A percentile compares a stretch with the other conserved stretches of the same genome.
Conservation (phyloP, 257 asterid species). For the Plantago elongata region DNA sequence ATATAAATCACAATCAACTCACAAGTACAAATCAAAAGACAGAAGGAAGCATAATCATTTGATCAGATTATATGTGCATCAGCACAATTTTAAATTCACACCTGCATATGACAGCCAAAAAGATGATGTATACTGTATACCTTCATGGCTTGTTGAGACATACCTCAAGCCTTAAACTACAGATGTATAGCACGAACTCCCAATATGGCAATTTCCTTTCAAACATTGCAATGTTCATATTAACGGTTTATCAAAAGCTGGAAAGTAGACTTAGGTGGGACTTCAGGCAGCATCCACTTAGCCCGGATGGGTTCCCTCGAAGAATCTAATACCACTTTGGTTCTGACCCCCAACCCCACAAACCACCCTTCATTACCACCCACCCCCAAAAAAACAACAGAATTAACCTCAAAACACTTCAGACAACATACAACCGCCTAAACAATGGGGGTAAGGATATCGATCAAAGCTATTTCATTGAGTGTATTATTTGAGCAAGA, state of each 20-base stretch:
- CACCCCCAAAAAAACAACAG: too few relatives aligned
- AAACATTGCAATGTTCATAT: too few relatives aligned
- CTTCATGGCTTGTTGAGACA: neutral
- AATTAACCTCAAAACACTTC: too few relatives aligned
- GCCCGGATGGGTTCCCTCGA: neutral
- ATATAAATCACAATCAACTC: neutral
- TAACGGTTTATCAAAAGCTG: neutral
- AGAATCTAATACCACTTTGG: neutral
- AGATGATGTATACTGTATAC: neutral
- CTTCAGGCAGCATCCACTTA: neutral
- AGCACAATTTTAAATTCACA: neutral
- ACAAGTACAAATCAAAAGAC: neutral
- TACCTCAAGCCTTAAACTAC: neutral
- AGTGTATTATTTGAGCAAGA: too few relatives aligned
- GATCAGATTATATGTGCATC: neutral
- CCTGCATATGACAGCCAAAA: neutral
- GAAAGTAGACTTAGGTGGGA: neutral
- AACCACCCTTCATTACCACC: neutral
- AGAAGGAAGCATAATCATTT: neutral
- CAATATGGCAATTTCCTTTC: neutral
- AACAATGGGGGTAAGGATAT: too few relatives aligned
- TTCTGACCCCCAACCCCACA: neutral
- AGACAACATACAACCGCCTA: too few relatives aligned
- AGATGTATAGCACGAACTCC: neutral
- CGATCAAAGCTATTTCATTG: too few relatives aligned